Evolutionary conservation across 2,329 filamentous ascomycete species (phyloP), one percentile per base, ranked within the genome.

Genomic region (Paracoccidioides lutzii): DNA sequence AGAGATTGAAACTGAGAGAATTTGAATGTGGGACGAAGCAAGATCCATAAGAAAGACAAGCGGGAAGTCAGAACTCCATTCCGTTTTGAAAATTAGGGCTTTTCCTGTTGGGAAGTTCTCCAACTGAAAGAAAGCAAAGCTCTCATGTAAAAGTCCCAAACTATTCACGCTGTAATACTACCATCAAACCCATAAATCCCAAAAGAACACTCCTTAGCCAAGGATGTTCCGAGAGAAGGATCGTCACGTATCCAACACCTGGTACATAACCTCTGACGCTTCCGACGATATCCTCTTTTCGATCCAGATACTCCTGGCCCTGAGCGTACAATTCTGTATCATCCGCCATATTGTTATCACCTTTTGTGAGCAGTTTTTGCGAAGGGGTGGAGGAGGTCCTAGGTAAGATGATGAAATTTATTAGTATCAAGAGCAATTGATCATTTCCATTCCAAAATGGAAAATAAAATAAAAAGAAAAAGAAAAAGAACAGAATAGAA

Each of bases 151-250:
- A 12, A 45, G 10, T 10, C 43, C n/a, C 4, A 28, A 15, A 28
- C 12, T 75, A 96, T 76, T 98, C 93, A 66, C 90, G 77, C 71
- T 98, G 93, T 64, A 98, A 70, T 50, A 98, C 85, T 32, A 96
- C 93, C 74, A 95, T 83, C 64, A 96, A 70, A 1, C 91, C 93
- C 93, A 98, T 98, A 52, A 96, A 80, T 1, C 88, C 91, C 66
- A 98, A 72, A 84, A 97, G 88, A 32, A 84, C 91, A 45, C 88
- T 94, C 81, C 98, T 98, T 64, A 97, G 71, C 91, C 91, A 97
- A 5, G 93, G 93, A 69, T 98, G 85, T 71, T 98, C 93, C 60
- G 88, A 93, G 59, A 98, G 77, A 71, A 97, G 77, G 64, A 98
- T 98, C 1, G 93, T 98, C 48, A 97, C 90, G 67, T 97, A 97